These are phyloP conservation scores for Hebeloma cylindrosporum DNA, from an alignment of 768 basidiomycete species.

Conservation along the genomic window DNA sequence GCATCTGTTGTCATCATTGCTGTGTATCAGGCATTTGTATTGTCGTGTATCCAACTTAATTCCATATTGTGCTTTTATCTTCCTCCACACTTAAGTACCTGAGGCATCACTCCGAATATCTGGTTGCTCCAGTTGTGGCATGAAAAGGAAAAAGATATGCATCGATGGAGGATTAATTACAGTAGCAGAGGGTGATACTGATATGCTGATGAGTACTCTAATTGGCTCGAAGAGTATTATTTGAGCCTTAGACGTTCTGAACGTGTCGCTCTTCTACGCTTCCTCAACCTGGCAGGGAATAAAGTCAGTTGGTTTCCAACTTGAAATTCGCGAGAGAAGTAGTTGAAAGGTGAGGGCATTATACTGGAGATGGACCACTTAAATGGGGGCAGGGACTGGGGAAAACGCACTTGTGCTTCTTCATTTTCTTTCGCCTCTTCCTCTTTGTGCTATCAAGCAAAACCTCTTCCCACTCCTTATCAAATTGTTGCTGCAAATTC, in stretches of 20 bases:
- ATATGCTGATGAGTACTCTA: slow-evolving; percentile 12
- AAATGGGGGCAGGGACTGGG: not conserved
- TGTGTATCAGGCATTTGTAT: no score
- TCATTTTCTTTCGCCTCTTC: slow-evolving; percentile 92
- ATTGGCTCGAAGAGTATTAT: slow-evolving; percentile 6
- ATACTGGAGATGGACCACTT: not conserved
- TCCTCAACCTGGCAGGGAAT: slow-evolving; percentile 66
- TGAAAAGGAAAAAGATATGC: slow-evolving; percentile 7
- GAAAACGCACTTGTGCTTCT: slow-evolving; percentile 88
- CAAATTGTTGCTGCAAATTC: slow-evolving; percentile 50
- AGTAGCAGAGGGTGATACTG: slow-evolving; percentile 14
- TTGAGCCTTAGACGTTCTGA: slow-evolving; percentile 27
- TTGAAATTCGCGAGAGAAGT: slow-evolving; percentile 4
- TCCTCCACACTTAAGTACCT: no score
- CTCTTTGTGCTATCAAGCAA: slow-evolving; percentile 80
- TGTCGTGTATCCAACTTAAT: no score
- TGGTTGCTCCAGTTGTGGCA: no score
- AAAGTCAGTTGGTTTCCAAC: not conserved
- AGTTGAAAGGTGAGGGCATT: no score
- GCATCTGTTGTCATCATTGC: no score
- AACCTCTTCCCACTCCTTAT: slow-evolving; percentile 63
- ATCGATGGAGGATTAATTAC: slow-evolving; percentile 20
- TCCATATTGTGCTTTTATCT: no score
- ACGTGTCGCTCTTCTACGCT: slow-evolving; percentile 71
- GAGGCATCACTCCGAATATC: no score